Evolutionary conservation across 2,329 filamentous ascomycete genomes (phyloP).

Genomic region (Zarea fungicola): DNA sequence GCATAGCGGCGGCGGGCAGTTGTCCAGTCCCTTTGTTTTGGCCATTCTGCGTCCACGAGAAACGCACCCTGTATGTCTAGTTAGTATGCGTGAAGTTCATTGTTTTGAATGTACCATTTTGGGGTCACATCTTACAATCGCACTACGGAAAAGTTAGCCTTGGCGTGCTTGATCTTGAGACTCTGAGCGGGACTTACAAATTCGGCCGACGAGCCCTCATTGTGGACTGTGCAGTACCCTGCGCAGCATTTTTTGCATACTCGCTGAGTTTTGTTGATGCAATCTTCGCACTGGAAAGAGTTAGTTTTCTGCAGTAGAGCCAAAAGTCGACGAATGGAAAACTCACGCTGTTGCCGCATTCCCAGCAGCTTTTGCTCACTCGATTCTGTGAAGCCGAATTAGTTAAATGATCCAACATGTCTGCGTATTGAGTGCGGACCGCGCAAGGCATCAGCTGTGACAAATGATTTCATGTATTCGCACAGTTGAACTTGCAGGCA

Average conservation of each 20-base stretch:
- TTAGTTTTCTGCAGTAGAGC: too few relatives aligned
- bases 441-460: neutral
- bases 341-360: slow-evolving; percentile 74
- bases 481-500: neutral
- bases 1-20: neutral
- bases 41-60: slow-evolving; percentile 24
- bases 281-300: slow-evolving; percentile 60
- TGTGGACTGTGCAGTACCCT: slow-evolving; percentile 79
- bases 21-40: slow-evolving; percentile 4
- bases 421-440: neutral
- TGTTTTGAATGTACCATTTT: too few relatives aligned
- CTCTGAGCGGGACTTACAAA: slow-evolving; percentile 36
- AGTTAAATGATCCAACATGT: too few relatives aligned
- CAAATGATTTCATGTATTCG: neutral
- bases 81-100: too few relatives aligned
- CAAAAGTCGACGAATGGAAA: neutral
- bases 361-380: slow-evolving; percentile 71
- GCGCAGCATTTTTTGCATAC: slow-evolving; percentile 68
- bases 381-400: slow-evolving; percentile 43
- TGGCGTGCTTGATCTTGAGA: neutral
- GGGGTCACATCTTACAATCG: slow-evolving; percentile 22
- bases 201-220: slow-evolving; percentile 70
- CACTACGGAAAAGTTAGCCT: slow-evolving; percentile 24
- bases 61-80: slow-evolving; percentile 29
- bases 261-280: slow-evolving; percentile 66